phyloP scores from a whole-genome alignment of 2,329 filamentous ascomycete species.

The Reticulascus tulasneorum region DNA sequence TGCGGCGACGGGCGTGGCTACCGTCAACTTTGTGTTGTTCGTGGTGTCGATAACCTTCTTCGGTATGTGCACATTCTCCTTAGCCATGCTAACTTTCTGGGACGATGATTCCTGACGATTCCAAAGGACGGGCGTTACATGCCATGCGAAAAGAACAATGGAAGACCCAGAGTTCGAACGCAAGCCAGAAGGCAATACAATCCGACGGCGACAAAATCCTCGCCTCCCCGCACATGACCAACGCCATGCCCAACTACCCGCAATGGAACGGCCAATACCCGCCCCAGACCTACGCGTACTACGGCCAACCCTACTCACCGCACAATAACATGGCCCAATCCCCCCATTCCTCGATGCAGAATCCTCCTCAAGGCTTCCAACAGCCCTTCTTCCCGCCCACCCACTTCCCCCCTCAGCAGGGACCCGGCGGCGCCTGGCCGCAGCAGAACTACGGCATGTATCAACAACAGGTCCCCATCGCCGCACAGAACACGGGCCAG shows the following conservation, averaged over 20 bases:
- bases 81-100: constrained; percentile 2
- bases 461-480: constrained; percentile 16
- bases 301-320: constrained; percentile 8
- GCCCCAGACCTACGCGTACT: constrained; percentile 10
- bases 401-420: constrained; percentile 10
- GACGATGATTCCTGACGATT: too few relatives aligned
- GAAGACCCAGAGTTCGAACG: constrained; percentile 10
- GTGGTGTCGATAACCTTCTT: constrained; percentile 12
- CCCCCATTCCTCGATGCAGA: constrained; percentile 9
- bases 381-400: constrained; percentile 9
- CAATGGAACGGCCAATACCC: constrained; percentile 13
- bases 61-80: constrained; percentile 3
- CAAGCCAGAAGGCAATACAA: constrained; percentile 8
- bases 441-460: constrained; percentile 15
- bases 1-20: constrained; percentile 11
- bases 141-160: constrained; percentile 6
- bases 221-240: constrained; percentile 14
- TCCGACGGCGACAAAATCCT: constrained; percentile 12
- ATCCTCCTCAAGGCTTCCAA: constrained; percentile 11
- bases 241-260: constrained; percentile 9
- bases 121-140: constrained; percentile 12
- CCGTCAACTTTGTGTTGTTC: constrained; percentile 12
- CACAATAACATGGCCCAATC: constrained; percentile 11
- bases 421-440: constrained; percentile 10
- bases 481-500: constrained; percentile 14